Evolutionary conservation across 2,329 filamentous ascomycete genomes (phyloP), one percentile per base, ranked within the genome.

Genomic region (Colletotrichum sp.): DNA sequence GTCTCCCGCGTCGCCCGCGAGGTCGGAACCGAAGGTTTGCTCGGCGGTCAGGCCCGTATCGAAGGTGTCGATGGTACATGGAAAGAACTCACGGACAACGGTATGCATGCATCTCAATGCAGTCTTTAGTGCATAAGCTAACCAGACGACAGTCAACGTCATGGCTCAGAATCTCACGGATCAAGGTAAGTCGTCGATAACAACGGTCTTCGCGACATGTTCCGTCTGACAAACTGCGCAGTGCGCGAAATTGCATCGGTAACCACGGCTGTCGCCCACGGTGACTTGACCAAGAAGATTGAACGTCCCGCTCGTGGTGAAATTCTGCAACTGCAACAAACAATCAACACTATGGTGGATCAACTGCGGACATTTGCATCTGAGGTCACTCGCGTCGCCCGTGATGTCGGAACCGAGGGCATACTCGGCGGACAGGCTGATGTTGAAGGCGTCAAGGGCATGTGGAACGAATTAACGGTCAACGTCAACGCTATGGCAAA

Each of bases 1-100:
- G 96, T 99, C 81, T 98, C 96, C 38, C 94, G 95, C 79, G 93
- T 99, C 79, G 96, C 96, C 69, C 94, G 95, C 84, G 96, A 99
- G 85, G 96, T 99, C 88, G 96, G 96, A 80, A 99, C 96, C 15
- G 96, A 99, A 85, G 96, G 96, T 82, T 94, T 97, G 78, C 92
- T 99, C 57, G 96, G 96, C 81, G 96, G 96, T 58, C 96, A 99
- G 84, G 96, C 96, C 75, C 94, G 96, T 84, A 96, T 99, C 77
- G 94, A 96, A 79, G 96, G 96, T 72, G 96, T 99, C 72, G 95
- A 97, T 84, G 96, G 96, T 81, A 98, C 98, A 77, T 99, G 96
- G 96, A 98, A 98, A 83, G 96, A 99, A 87, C 88, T 99, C 80
- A 99, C 96, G 21, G 94, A 96, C 83, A 96, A 96, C 82, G 92